Conservation (phyloP, 768 basidiomycete species). For the Naematelia aurantialba region DNA sequence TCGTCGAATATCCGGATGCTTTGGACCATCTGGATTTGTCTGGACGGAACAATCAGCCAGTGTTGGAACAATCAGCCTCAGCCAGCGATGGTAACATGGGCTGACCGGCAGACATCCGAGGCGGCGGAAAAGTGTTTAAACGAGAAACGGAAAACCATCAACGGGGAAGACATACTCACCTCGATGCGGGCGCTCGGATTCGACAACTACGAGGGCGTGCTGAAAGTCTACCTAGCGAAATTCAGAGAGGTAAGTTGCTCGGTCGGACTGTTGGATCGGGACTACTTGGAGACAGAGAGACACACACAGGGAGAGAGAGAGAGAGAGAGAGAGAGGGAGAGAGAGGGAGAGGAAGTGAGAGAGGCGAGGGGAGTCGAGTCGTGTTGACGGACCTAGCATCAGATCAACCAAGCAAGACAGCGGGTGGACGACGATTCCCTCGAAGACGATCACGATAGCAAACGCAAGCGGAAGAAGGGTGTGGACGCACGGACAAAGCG, state of each 20-base stretch:
- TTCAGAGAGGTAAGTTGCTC: conserved; percentile 63
- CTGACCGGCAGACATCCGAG: conserved; percentile 63
- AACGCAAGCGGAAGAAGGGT: conserved; percentile 15
- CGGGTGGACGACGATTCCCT: conserved; percentile 1
- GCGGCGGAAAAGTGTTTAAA: conserved; percentile 90
- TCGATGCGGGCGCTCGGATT: conserved; percentile 92
- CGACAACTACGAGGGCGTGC: conserved; percentile 86
- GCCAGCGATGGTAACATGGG: conserved; percentile 3
- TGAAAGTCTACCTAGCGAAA: conserved; percentile 89
- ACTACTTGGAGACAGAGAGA: too few species aligned
- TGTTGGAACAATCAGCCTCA: too few species aligned
- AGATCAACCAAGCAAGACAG: conserved; percentile 10
- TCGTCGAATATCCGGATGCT: background rate
- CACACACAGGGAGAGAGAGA: too few species aligned
- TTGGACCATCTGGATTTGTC: background rate
- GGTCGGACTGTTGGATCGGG: background rate
- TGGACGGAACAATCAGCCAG: too few species aligned
- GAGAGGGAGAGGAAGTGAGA: too few species aligned
- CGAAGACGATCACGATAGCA: conserved; percentile 2
- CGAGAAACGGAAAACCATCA: conserved; percentile 97
- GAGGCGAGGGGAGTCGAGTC: background rate
- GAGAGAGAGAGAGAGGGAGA: too few species aligned
- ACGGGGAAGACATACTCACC: conserved; percentile 92
- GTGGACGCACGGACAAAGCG: background rate
- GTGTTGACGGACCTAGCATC: conserved; percentile 5